Evolutionary conservation across 2,329 filamentous ascomycete species (phyloP).

Genomic region (Alternaria alternata): DNA sequence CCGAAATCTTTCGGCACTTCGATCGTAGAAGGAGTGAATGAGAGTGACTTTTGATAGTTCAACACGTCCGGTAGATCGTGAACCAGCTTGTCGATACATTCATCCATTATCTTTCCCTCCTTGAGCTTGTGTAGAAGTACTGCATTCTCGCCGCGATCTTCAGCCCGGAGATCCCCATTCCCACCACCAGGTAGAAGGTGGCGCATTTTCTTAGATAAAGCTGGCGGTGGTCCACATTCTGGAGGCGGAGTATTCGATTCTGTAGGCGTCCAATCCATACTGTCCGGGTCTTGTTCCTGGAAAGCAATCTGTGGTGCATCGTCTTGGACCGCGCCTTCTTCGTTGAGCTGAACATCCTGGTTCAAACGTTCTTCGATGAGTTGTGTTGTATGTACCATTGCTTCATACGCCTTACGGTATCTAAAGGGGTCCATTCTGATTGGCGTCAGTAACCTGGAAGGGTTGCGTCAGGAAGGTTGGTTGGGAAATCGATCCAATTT

Average conservation of each 20-base stretch:
- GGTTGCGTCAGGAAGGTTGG: slow-evolving; percentile 3
- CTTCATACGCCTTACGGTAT: slow-evolving; percentile 49
- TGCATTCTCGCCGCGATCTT: slow-evolving; percentile 36
- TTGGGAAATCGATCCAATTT: neutral
- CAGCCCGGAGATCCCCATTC: slow-evolving; percentile 32
- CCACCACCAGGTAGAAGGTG: slow-evolving; percentile 38
- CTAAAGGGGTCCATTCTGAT: slow-evolving; percentile 48
- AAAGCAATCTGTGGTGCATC: slow-evolving; percentile 21
- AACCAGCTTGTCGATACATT: slow-evolving; percentile 49
- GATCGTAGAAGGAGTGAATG: slow-evolving; percentile 50
- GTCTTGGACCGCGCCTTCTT: slow-evolving; percentile 13
- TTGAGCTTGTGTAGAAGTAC: slow-evolving; percentile 46
- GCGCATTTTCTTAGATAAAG: slow-evolving; percentile 42
- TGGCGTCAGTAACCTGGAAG: slow-evolving; percentile 23
- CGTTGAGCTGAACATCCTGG: slow-evolving; percentile 24
- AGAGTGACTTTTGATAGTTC: slow-evolving; percentile 43
- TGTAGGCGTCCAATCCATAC: slow-evolving; percentile 51
- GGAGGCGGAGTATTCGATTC: slow-evolving; percentile 38
- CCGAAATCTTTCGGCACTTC: slow-evolving; percentile 50
- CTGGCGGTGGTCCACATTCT: slow-evolving; percentile 41
- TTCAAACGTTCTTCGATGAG: slow-evolving; percentile 43
- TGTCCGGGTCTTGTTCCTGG: slow-evolving; percentile 45
- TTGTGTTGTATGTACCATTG: slow-evolving; percentile 48
- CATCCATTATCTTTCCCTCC: slow-evolving; percentile 48
- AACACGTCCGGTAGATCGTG: slow-evolving; percentile 46